phyloP scores from a whole-genome alignment of 2,329 filamentous ascomycete genomes.

The Xylariaceae sp. region DNA sequence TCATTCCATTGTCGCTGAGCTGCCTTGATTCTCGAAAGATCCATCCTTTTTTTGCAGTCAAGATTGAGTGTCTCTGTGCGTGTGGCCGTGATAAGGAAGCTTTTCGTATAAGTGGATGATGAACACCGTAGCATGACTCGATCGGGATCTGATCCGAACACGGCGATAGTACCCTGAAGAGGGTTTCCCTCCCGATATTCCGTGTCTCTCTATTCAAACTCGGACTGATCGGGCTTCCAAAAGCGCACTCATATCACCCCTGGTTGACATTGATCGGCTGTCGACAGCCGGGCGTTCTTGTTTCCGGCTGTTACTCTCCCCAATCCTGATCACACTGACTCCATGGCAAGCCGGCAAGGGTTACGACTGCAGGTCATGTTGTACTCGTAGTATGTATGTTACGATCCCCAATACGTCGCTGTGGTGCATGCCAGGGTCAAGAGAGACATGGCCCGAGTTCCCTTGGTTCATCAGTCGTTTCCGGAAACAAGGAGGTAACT shows the following conservation, averaged over 20 bases:
- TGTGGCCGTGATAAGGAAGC: too few species aligned
- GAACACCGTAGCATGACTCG: too few species aligned
- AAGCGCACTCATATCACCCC: background rate
- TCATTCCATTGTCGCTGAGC: too few species aligned
- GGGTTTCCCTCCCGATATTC: background rate
- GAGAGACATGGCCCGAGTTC: background rate
- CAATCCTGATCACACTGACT: background rate
- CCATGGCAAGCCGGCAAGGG: background rate
- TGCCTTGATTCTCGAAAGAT: too few species aligned
- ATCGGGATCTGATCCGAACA: too few species aligned
- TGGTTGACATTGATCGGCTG: background rate
- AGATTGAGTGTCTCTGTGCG: too few species aligned
- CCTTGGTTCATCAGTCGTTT: background rate
- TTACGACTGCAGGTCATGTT: background rate
- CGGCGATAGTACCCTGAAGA: too few species aligned
- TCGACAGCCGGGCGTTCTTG: background rate
- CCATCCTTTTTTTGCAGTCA: too few species aligned
- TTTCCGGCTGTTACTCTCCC: background rate
- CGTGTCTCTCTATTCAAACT: background rate
- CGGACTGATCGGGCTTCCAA: background rate
- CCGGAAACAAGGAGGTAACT: background rate
- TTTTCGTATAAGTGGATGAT: too few species aligned
- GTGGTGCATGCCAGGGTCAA: background rate
- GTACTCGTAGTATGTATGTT: background rate
- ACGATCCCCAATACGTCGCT: background rate